Percentiles rank a stretch among this genome's conserved stretches.
Evolutionary conservation across 2,329 filamentous ascomycete genomes (phyloP).

Genomic region (Plenodomus lindquistii): DNA sequence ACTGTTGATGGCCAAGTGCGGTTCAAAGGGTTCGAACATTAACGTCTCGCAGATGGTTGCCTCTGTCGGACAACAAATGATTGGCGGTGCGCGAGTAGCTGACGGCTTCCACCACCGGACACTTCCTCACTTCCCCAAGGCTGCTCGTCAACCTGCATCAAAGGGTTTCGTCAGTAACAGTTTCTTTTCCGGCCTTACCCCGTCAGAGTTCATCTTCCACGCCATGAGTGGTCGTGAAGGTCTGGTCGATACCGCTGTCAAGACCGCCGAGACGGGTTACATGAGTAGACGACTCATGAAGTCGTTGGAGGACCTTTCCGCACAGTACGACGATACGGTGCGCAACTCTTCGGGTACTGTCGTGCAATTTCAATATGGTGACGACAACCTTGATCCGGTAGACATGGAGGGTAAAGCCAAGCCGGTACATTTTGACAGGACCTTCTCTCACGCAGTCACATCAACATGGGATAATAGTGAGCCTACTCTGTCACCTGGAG

Average conservation of each 20-base stretch:
- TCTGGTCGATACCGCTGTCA: conserved; percentile 97
- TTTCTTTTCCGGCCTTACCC: conserved; percentile 89
- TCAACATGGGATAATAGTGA: conserved; percentile 81
- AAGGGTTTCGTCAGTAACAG: conserved; percentile 98
- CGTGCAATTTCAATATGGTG: conserved; percentile 97
- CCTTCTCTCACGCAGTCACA: conserved; percentile 78
- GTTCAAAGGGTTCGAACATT: conserved; percentile 95
- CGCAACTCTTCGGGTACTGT: conserved; percentile 85
- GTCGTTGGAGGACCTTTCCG: conserved; percentile 90
- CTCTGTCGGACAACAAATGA: conserved; percentile 96
- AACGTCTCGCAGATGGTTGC: conserved; percentile 99
- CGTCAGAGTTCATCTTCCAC: conserved; percentile 96
- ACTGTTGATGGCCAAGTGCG: conserved; percentile 94
- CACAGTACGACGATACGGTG: conserved; percentile 92
- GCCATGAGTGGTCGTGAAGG: conserved; percentile 98
- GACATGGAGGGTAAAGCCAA: conserved; percentile 96
- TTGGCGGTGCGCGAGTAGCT: conserved; percentile 86
- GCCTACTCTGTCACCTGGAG: conserved; percentile 69
- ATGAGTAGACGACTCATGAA: conserved; percentile 99
- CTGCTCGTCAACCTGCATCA: conserved; percentile 85
- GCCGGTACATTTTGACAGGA: conserved; percentile 89
- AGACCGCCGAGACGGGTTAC: conserved; percentile 97
- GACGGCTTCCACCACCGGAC: conserved; percentile 97
- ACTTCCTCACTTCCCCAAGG: conserved; percentile 93
- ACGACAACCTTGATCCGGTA: conserved; percentile 91